Evolutionary conservation across 208 protist genomes (phyloP).

Genomic region (Leptomonas pyrrhocoris): DNA sequence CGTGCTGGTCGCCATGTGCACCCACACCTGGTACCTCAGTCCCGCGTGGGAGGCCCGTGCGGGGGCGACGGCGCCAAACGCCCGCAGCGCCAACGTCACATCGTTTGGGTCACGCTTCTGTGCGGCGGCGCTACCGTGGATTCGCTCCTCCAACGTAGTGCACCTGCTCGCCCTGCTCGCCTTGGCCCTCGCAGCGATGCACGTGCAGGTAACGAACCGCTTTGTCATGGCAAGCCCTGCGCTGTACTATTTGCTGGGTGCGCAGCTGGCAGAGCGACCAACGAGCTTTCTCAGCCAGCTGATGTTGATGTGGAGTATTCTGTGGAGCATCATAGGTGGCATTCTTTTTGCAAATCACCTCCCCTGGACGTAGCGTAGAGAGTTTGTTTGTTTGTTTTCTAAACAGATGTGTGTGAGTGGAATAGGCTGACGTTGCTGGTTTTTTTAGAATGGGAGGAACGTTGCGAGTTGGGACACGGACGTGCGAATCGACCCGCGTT

Average conservation of each 20-base stretch:
- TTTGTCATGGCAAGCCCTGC: conserved; percentile 74
- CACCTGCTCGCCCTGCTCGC: conserved; percentile 48
- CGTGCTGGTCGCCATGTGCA: conserved; percentile 30
- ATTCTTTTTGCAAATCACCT: conserved; percentile 77
- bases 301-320: conserved; percentile 49
- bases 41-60: conserved; percentile 19
- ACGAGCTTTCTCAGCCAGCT: conserved; percentile 34
- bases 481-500: too few species aligned
- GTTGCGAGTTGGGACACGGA: too few species aligned
- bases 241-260: conserved; percentile 62
- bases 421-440: not conserved
- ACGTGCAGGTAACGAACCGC: conserved; percentile 82
- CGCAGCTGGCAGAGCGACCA: conserved; percentile 49
- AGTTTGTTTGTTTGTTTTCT: conserved; percentile 20
- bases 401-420: not conserved
- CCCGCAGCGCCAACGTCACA: not conserved
- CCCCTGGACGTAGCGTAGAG: conserved; percentile 64
- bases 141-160: conserved; percentile 63
- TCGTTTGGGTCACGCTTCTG: conserved; percentile 5
- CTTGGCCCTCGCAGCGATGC: conserved; percentile 62
- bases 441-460: too few species aligned
- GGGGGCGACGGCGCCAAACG: not conserved
- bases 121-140: not conserved
- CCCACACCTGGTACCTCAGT: conserved; percentile 32
- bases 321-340: conserved; percentile 60